phyloP scores from a whole-genome alignment of 2,329 filamentous ascomycete genomes.

The Mollisia scopiformis region DNA sequence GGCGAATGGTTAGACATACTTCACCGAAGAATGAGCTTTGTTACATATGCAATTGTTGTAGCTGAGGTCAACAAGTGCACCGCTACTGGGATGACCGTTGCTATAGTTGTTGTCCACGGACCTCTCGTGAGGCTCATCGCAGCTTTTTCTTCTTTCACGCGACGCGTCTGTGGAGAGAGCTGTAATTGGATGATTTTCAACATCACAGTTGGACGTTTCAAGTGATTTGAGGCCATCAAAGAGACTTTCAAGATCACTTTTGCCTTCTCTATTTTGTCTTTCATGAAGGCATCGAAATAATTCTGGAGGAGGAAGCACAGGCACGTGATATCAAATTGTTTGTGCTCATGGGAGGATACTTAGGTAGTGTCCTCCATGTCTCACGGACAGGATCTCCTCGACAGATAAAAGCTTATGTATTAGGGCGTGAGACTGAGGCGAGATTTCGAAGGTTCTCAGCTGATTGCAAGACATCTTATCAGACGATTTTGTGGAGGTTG shows the following conservation, averaged over 20 bases:
- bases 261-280: background rate
- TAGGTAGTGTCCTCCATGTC: no score
- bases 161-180: background rate
- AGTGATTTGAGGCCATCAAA: background rate
- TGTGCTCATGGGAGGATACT: no score
- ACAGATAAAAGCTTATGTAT: background rate
- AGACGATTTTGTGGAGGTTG: background rate
- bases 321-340: no score
- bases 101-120: background rate
- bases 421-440: background rate
- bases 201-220: background rate
- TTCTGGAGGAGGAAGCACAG: background rate
- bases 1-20: constrained; percentile 26
- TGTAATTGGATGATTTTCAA: background rate
- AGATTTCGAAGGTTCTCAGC: background rate
- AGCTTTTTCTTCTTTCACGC: background rate
- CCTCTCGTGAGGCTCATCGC: background rate
- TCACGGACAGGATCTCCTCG: background rate
- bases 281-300: background rate
- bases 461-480: background rate
- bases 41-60: background rate
- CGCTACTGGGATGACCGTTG: background rate
- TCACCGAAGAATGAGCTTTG: background rate
- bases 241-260: background rate
- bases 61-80: background rate